Conservation (phyloP, 225 moss, liverwort and hornwort genomes). For the Sphagnum tenellum region DNA sequence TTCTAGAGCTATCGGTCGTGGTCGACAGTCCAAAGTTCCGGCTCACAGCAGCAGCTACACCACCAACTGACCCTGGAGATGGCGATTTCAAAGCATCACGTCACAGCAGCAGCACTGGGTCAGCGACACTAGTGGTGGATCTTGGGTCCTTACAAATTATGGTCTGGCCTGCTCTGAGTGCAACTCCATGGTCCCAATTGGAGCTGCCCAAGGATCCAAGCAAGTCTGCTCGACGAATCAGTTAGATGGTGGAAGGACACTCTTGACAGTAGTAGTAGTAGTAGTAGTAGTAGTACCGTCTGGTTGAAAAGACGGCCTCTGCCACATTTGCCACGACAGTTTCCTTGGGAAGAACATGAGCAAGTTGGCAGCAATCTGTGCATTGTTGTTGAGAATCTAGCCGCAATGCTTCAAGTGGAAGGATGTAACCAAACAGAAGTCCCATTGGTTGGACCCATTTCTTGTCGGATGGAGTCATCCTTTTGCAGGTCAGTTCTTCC, state of each 20-base stretch:
- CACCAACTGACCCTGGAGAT: too few species aligned
- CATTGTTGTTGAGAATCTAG: conserved; percentile 49
- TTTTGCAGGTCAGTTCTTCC: conserved; percentile 37
- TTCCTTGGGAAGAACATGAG: conserved; percentile 53
- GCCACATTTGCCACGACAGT: conserved; percentile 42
- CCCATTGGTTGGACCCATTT: conserved; percentile 72
- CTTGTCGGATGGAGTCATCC: conserved; percentile 60
- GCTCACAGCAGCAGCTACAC: too few species aligned
- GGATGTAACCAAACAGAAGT: conserved; percentile 33
- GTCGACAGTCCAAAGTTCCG: conserved; percentile 58
- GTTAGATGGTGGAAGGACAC: conserved; percentile 40
- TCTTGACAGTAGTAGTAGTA: conserved; percentile 21
- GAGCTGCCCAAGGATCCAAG: conserved; percentile 21
- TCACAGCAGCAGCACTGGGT: too few species aligned
- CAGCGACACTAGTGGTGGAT: conserved; percentile 40
- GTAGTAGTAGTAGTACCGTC: conserved; percentile 46
- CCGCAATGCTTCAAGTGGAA: conserved; percentile 49
- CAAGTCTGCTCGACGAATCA: conserved; percentile 26
- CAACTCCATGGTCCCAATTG: conserved; percentile 17
- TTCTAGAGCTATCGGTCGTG: conserved; percentile 51
- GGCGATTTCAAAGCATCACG: too few species aligned
- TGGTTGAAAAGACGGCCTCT: conserved; percentile 66
- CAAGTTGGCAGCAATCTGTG: conserved; percentile 78
- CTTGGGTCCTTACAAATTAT: conserved; percentile 70
- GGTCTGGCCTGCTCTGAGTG: conserved; percentile 65